Conservation (phyloP, 345 rosid species). For the Excoecaria agallocha region DNA sequence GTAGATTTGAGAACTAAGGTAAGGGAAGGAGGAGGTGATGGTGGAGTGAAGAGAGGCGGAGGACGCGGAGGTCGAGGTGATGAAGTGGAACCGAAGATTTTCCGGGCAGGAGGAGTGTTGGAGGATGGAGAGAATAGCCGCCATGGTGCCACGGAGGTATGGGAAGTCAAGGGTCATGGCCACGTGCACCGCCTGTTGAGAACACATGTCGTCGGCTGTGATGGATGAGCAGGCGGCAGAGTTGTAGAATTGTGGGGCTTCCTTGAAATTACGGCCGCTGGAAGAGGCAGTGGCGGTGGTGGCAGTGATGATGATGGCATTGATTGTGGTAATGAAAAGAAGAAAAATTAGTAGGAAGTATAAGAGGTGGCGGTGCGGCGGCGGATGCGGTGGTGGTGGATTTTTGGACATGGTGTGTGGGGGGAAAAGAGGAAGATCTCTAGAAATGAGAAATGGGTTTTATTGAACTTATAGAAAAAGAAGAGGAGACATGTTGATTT, state of each 20-base stretch:
- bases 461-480: neutral
- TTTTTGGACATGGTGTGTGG: constrained; percentile 9
- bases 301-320: neutral
- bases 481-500: no score
- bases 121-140: constrained; percentile 31
- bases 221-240: constrained; percentile 18
- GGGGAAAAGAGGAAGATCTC: neutral
- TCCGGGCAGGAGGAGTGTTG: constrained; percentile 49
- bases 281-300: no score
- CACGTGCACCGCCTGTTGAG: constrained; percentile 32
- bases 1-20: constrained; percentile 34
- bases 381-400: neutral
- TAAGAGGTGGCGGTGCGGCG: neutral
- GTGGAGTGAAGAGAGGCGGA: constrained; percentile 27
- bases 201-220: constrained; percentile 14
- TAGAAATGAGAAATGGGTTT: neutral
- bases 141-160: constrained; percentile 45
- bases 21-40: constrained; percentile 40
- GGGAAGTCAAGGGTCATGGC: constrained; percentile 35
- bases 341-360: neutral
- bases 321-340: neutral
- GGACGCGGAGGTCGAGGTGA: constrained; percentile 19
- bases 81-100: constrained; percentile 39
- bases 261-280: constrained; percentile 14
- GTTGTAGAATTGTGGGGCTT: constrained; percentile 36